phyloP scores from a whole-genome alignment of 495 filamentous ascomycete species.

The Hypoxylon lenormandii region DNA sequence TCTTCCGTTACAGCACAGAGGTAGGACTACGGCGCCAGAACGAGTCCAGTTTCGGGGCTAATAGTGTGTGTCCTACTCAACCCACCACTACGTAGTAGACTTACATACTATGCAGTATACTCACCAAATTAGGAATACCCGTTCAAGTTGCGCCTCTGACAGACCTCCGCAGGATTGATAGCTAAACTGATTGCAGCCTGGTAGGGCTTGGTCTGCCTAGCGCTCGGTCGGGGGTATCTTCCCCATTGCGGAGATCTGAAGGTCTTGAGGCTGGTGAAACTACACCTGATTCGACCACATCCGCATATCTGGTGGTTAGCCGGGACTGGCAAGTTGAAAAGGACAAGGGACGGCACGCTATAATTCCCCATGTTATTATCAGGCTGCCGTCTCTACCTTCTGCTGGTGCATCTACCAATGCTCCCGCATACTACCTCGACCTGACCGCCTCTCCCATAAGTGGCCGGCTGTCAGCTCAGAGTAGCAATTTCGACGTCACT shows the following conservation, averaged over 20 bases:
- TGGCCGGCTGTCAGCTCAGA: conserved; percentile 5
- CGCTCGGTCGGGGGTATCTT: conserved; percentile 12
- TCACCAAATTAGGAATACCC: too few species aligned
- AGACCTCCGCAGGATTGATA: conserved; percentile 18
- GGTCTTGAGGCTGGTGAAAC: conserved; percentile 41
- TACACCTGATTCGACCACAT: conserved; percentile 10
- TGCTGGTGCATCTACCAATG: too few species aligned
- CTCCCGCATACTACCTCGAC: neutral
- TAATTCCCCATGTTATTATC: conserved; percentile 17
- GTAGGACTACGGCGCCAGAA: conserved; percentile 16
- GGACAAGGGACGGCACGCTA: conserved; percentile 3
- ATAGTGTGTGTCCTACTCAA: too few species aligned
- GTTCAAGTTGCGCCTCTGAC: conserved; percentile 6
- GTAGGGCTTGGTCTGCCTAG: conserved; percentile 27
- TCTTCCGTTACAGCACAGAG: conserved; percentile 19
- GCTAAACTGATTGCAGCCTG: conserved; percentile 27
- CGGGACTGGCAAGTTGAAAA: conserved; percentile 10
- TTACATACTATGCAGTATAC: too few species aligned
- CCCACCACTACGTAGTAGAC: too few species aligned
- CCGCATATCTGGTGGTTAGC: neutral
- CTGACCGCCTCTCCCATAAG: conserved; percentile 6
- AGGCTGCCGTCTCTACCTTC: conserved; percentile 3
- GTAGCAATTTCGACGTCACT: conserved; percentile 14
- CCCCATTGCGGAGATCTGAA: conserved; percentile 37
- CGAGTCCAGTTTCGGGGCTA: neutral